Percentiles rank a stretch among this genome's conserved stretches.
Evolutionary conservation across 805 yeast genomes (phyloP).

Genomic region (Ogataea corticis): DNA sequence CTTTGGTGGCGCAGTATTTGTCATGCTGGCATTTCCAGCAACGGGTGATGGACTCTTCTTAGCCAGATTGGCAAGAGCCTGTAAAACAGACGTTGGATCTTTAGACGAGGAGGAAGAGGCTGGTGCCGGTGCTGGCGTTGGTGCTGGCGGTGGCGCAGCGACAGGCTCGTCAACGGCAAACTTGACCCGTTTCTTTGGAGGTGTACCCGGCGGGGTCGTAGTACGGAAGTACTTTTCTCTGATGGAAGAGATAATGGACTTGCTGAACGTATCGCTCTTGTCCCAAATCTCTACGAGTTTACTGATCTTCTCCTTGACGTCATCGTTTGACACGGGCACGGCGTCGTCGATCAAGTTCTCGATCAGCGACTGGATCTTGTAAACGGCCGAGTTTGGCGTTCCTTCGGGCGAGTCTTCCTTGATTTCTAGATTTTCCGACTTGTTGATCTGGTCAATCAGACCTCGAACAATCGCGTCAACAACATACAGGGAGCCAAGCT

Average conservation of each 20-base stretch:
- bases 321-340: constrained; percentile 51
- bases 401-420: constrained; percentile 59
- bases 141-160: constrained; percentile 7
- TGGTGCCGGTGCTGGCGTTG: constrained; percentile 19
- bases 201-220: constrained; percentile 72
- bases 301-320: constrained; percentile 69
- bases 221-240: constrained; percentile 61
- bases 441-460: constrained; percentile 68
- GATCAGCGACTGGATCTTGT: constrained; percentile 61
- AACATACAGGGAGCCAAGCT: constrained; percentile 87
- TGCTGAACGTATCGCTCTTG: constrained; percentile 73
- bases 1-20: constrained; percentile 26
- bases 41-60: constrained; percentile 41
- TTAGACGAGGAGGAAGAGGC: constrained; percentile 26
- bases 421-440: constrained; percentile 51
- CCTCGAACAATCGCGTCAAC: constrained; percentile 91
- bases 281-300: constrained; percentile 94
- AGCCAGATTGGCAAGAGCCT: constrained; percentile 68
- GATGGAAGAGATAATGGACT: constrained; percentile 52
- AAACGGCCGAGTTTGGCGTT: constrained; percentile 71
- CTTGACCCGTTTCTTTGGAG: constrained; percentile 42
- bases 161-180: constrained; percentile 21
- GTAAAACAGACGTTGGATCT: constrained; percentile 64
- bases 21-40: constrained; percentile 34
- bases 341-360: constrained; percentile 66